These are phyloP conservation scores for Bigelowiella natans DNA, from an alignment of 78 protist genomes.

Conservation along the genomic window DNA sequence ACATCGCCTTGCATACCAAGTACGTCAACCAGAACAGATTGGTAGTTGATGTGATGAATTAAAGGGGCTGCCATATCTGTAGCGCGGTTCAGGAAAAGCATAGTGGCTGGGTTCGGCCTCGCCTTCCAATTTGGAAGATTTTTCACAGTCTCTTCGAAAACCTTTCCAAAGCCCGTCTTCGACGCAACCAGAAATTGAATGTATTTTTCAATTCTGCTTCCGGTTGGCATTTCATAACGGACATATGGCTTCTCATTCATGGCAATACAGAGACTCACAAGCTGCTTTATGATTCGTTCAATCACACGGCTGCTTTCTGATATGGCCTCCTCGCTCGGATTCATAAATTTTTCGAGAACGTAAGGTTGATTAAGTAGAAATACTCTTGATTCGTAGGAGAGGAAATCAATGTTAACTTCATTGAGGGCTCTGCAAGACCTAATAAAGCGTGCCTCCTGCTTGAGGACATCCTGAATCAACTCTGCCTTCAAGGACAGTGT, in stretches of 20 bases:
- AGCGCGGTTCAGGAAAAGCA: not conserved
- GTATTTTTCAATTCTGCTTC: not conserved
- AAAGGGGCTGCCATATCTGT: not conserved
- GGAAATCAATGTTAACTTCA: not conserved
- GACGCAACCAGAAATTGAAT: not conserved
- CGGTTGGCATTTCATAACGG: not conserved
- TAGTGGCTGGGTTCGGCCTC: not conserved
- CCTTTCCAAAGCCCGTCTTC: not conserved
- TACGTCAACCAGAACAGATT: not conserved
- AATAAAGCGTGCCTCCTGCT: not conserved
- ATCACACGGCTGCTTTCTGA: not conserved
- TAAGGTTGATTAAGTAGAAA: not conserved
- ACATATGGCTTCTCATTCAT: not conserved
- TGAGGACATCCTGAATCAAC: not conserved
- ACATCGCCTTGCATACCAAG: not conserved
- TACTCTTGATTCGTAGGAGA: not conserved
- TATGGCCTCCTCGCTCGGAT: not conserved
- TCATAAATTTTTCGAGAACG: not conserved
- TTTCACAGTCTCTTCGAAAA: not conserved
- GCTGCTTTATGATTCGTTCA: not conserved
- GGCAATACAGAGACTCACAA: not conserved
- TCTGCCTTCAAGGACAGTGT: not conserved
- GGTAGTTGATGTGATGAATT: not conserved
- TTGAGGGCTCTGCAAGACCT: not conserved
- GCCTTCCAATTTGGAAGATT: not conserved